Conservation (phyloP, 768 basidiomycete genomes). For the Lactarius quietus region DNA sequence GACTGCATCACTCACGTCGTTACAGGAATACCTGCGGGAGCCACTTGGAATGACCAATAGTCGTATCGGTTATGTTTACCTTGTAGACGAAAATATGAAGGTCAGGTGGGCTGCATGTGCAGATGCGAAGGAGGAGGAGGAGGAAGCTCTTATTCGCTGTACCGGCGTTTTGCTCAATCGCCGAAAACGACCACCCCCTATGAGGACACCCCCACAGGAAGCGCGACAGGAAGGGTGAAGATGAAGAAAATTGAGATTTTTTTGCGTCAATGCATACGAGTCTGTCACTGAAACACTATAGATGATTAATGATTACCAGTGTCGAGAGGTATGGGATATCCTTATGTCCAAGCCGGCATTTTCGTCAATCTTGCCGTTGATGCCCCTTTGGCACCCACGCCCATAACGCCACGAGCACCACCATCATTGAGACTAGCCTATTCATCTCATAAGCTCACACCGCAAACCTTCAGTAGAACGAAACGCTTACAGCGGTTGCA, state of each 20-base stretch:
- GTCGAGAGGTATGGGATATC: not conserved
- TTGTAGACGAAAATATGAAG: conserved; percentile 80
- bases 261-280: not conserved
- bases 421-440: conserved; percentile 43
- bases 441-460: not conserved
- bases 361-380: conserved; percentile 14
- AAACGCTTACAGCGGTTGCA: conserved; percentile 47
- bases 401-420: conserved; percentile 42
- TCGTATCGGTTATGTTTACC: conserved; percentile 87
- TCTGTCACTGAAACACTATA: too few species aligned
- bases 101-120: conserved; percentile 93
- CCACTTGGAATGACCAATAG: conserved; percentile 86
- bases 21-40: conserved; percentile 62
- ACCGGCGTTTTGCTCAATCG: conserved; percentile 65
- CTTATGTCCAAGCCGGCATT: not conserved
- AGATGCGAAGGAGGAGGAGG: conserved; percentile 74
- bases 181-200: conserved; percentile 34
- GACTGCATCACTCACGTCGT: not conserved
- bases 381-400: conserved; percentile 37
- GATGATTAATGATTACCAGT: too few species aligned
- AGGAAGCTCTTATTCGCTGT: conserved; percentile 63
- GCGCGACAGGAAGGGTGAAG: not conserved
- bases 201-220: not conserved
- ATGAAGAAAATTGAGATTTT: not conserved
- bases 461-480: not conserved